Conservation (phyloP, 78 protist species). For the Dictyostelium capitatum region DNA sequence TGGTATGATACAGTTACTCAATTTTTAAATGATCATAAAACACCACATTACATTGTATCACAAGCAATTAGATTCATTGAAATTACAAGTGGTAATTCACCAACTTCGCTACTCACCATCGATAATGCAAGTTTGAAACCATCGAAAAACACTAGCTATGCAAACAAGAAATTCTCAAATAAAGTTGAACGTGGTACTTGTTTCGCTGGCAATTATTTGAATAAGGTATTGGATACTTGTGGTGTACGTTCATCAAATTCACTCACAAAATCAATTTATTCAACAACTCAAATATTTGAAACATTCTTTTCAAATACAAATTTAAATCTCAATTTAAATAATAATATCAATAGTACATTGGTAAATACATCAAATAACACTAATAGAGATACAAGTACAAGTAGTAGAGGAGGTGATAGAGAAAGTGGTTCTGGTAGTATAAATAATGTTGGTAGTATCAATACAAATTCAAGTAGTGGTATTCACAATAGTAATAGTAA, state of each 20-base stretch:
- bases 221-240: conserved; percentile 49
- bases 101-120: conserved; percentile 22
- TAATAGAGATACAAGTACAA: no score
- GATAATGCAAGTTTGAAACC: conserved; percentile 75
- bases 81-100: conserved; percentile 54
- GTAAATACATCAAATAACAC: no score
- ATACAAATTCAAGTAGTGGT: not conserved
- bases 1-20: conserved; percentile 70
- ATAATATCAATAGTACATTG: not conserved
- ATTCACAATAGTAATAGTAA: conserved; percentile 6
- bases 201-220: conserved; percentile 5
- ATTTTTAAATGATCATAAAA: conserved; percentile 68
- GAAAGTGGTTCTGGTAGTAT: not conserved
- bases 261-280: conserved; percentile 60
- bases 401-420: not conserved
- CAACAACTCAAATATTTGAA: conserved; percentile 70
- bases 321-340: not conserved
- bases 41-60: conserved; percentile 55
- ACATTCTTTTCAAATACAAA: conserved; percentile 59
- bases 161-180: conserved; percentile 54
- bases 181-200: conserved; percentile 66
- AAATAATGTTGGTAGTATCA: not conserved
- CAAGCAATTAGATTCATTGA: conserved; percentile 60
- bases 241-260: not conserved
- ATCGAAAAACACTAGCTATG: not conserved